These are phyloP conservation scores for Tarenaya hassleriana DNA, from an alignment of 345 rosid species.

Conservation along the genomic window DNA sequence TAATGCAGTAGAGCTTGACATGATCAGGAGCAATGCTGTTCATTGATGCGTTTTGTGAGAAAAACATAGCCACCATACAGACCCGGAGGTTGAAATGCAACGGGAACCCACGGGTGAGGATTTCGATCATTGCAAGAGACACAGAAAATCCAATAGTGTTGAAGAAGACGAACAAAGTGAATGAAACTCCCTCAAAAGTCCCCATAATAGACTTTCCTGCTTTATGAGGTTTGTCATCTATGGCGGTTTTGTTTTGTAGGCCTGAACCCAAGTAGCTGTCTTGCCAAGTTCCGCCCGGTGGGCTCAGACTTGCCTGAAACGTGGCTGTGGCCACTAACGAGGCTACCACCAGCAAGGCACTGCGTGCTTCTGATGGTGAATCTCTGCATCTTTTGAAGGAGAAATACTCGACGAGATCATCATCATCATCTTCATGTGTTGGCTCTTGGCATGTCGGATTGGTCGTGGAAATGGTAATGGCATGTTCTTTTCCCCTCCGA, in stretches of 20 bases:
- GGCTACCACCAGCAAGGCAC: constrained; percentile 42
- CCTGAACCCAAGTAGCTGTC: constrained; percentile 22
- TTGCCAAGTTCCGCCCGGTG: constrained; percentile 57
- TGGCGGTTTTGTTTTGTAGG: constrained; percentile 15
- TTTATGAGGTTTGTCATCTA: constrained; percentile 11
- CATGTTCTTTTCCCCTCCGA: constrained; percentile 25
- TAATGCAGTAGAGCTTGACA: constrained; percentile 21
- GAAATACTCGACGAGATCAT: constrained; percentile 39
- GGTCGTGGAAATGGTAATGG: constrained; percentile 14
- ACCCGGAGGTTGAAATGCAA: constrained; percentile 44
- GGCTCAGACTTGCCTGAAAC: constrained; percentile 42
- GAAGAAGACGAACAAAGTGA: constrained; percentile 31
- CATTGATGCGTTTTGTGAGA: constrained; percentile 36
- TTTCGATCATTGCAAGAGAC: constrained; percentile 40
- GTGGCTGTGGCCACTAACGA: constrained; percentile 47
- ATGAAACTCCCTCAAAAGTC: constrained; percentile 17
- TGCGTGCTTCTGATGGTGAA: constrained; percentile 47
- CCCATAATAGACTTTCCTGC: constrained; percentile 45
- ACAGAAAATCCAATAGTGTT: constrained; percentile 41
- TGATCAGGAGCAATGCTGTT: constrained; percentile 26
- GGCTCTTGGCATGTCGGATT: constrained; percentile 21
- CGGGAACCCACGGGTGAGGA: constrained; percentile 49
- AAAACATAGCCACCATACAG: constrained; percentile 33
- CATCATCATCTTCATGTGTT: constrained; percentile 1
- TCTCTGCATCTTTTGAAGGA: constrained; percentile 54